Evolutionary conservation across 1,139 yeast genomes (phyloP), one percentile per base, ranked within the genome.

Genomic region (Blastobotrys capitulatus): DNA sequence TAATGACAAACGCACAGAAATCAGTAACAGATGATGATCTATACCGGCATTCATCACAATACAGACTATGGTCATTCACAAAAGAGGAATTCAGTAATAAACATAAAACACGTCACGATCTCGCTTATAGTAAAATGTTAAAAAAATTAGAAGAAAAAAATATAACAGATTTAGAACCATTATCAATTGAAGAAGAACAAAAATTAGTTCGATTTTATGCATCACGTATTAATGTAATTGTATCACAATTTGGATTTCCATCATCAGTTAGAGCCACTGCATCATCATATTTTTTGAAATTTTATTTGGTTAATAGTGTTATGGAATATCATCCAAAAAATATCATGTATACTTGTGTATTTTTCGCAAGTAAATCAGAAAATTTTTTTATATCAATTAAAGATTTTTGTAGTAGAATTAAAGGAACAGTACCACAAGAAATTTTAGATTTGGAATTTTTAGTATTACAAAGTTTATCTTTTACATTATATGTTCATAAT

Each of bases 301-400:
- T 92, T 65, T 94, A 83, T 63, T 73, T 92, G 40, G 75, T 75
- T 27, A 80, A 87, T 61, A 82, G 92, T 22, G 90, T 86, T 31
- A 82, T 88, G 89, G 89, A 87, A 57, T 79, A 78, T 61, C 94
- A 87, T 59, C 98, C 98, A 10, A 87, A 87, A 61, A 78, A 82
- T 56, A 75, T 92, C 38, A 74, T 92, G 61, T 81, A 63, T 37
- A 89, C 98, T 0, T 85, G 96, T 56, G 78, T 92, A 13, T 92
- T 90, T 64, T 72, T 92, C 38, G 96, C 97, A 2, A 90, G 96
- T 42, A 92, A 92, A 67, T 81, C 92, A 16, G 97, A 92, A 62
- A 92, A 92, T 68, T 83, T 80, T 65, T 90, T 90, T 67, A 83
- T 92, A 34, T 80, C 95, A 18, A 85, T 90, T 47, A 86, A 85